Evolutionary conservation across 228 moss, liverwort and hornwort species (phyloP).

Genomic region (Sphagnum magellanicum): DNA sequence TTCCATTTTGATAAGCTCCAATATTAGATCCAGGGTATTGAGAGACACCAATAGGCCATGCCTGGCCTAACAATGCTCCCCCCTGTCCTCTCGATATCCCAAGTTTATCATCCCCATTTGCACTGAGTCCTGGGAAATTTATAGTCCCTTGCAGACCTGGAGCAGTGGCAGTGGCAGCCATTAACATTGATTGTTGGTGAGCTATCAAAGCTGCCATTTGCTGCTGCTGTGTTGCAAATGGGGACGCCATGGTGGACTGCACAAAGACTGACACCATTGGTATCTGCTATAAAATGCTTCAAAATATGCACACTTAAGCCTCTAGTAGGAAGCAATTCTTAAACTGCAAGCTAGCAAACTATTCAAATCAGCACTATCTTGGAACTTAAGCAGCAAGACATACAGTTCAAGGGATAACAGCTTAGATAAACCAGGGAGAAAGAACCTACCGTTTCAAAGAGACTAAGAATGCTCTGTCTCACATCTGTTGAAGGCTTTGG

Average conservation of each 20-base stretch:
- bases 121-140: constrained; percentile 40
- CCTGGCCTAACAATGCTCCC: constrained; percentile 10
- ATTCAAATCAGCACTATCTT: no score
- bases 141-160: constrained; percentile 55
- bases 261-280: neutral
- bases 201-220: constrained; percentile 70
- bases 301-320: no score
- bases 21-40: constrained; percentile 41
- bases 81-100: constrained; percentile 12
- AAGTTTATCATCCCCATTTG: constrained; percentile 34
- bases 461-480: constrained; percentile 71
- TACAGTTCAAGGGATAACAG: no score
- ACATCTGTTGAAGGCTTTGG: constrained; percentile 63
- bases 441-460: constrained; percentile 69
- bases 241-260: constrained; percentile 66
- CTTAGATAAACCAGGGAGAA: no score
- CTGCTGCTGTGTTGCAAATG: constrained; percentile 61
- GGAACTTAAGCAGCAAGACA: no score
- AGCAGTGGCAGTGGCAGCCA: constrained; percentile 58
- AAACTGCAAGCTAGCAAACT: no score
- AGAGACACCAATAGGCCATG: constrained; percentile 49
- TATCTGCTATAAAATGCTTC: no score
- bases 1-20: constrained; percentile 48
- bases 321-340: no score
- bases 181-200: constrained; percentile 68